Evolutionary conservation across 2,329 filamentous ascomycete species (phyloP).

Genomic region (Emmonsiellopsis sp.): DNA sequence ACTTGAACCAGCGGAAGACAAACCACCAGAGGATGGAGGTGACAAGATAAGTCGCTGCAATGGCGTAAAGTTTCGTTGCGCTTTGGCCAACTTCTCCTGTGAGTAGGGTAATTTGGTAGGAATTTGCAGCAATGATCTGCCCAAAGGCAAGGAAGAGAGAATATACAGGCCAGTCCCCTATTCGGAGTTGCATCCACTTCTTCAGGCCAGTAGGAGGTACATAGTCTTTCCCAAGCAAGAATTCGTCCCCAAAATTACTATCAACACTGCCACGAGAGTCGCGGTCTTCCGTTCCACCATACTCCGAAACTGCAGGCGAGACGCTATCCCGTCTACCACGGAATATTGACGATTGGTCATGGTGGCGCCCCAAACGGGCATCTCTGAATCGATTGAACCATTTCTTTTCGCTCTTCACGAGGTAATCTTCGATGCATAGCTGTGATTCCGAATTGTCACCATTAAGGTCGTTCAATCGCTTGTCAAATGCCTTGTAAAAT

Average conservation of each 20-base stretch:
- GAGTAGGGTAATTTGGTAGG: conserved; percentile 60
- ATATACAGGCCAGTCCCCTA: conserved; percentile 58
- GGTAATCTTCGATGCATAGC: conserved; percentile 57
- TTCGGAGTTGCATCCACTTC: conserved; percentile 46
- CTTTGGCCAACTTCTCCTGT: conserved; percentile 54
- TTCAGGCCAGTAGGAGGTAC: conserved; percentile 47
- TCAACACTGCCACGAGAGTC: conserved; percentile 24
- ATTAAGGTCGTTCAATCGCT: conserved; percentile 46
- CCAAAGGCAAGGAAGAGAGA: conserved; percentile 52
- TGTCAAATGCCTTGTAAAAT: conserved; percentile 51
- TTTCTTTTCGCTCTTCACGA: conserved; percentile 57
- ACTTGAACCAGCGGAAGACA: conserved; percentile 50
- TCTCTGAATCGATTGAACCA: conserved; percentile 55
- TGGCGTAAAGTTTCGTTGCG: conserved; percentile 50
- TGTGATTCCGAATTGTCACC: conserved; percentile 50
- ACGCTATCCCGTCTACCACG: neutral
- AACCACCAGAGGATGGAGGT: conserved; percentile 56
- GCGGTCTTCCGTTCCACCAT: conserved; percentile 2
- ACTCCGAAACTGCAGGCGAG: neutral
- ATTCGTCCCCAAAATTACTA: conserved; percentile 42
- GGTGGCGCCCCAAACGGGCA: conserved; percentile 45
- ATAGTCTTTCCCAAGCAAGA: conserved; percentile 48
- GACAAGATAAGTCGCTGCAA: conserved; percentile 51
- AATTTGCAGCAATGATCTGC: conserved; percentile 57
- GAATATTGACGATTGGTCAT: conserved; percentile 4